Percentiles rank a stretch among this genome's conserved stretches.
phyloP scores from a whole-genome alignment of 352 stramenopile genomes.

The Pythium monospermum region DNA sequence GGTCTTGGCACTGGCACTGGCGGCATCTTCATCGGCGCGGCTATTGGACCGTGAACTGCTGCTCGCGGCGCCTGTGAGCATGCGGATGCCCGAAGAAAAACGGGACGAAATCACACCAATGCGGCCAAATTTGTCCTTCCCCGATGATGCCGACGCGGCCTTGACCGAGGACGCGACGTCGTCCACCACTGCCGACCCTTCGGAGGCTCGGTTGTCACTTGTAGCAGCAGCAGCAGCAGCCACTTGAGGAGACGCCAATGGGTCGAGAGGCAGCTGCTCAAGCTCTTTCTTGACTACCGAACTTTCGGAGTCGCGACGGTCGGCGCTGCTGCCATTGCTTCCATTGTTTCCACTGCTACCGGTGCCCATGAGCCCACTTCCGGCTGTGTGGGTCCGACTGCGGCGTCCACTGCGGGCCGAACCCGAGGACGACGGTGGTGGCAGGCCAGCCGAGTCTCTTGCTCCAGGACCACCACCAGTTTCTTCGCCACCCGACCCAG shows the following conservation, averaged over 20 bases:
- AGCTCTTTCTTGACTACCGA: conserved; percentile 1
- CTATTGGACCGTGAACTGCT: too few species aligned
- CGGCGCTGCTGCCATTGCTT: conserved; percentile 2
- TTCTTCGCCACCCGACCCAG: conserved; percentile 17
- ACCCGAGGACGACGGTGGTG: background rate
- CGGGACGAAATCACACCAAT: conserved; percentile 72
- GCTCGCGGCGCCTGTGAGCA: conserved; percentile 30
- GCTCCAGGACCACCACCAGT: conserved; percentile 1
- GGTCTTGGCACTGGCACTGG: too few species aligned
- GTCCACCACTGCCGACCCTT: too few species aligned
- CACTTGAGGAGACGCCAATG: too few species aligned
- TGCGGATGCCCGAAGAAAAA: conserved; percentile 62
- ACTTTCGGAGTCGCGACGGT: conserved; percentile 4
- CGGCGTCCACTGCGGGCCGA: conserved; percentile 1
- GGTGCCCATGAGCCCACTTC: conserved; percentile 21
- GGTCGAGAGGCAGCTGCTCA: too few species aligned
- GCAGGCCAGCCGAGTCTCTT: background rate
- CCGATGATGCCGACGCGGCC: too few species aligned
- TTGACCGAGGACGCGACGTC: conserved; percentile 47
- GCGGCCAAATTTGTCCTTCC: conserved; percentile 40
- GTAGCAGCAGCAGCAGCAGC: too few species aligned
- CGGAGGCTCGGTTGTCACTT: too few species aligned
- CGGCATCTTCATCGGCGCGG: conserved; percentile 13
- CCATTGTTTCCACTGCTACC: background rate
- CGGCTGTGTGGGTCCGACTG: conserved; percentile 11